Conservation (phyloP, 257 asterid species). For the Coffea eugenioides region DNA sequence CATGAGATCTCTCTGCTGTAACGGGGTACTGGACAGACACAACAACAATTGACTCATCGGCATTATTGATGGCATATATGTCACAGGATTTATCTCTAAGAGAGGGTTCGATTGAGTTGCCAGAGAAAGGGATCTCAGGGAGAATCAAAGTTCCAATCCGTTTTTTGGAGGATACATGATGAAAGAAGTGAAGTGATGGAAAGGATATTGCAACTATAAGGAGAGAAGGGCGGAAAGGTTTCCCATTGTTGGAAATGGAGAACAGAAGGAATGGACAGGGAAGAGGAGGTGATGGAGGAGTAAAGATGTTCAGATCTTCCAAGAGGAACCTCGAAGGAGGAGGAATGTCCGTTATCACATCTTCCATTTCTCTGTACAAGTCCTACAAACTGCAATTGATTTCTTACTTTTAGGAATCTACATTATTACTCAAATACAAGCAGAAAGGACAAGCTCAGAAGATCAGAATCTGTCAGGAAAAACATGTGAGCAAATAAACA, state of each 20-base stretch:
- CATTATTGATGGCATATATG: conserved; percentile 53
- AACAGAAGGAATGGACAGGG: conserved; percentile 74
- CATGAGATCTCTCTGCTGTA: conserved; percentile 75
- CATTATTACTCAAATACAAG: not conserved
- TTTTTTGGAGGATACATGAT: conserved; percentile 63
- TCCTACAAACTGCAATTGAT: conserved; percentile 16
- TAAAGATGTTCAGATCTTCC: conserved; percentile 89
- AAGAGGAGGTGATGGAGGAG: conserved; percentile 71
- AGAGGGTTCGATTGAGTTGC: conserved; percentile 64
- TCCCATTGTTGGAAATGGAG: conserved; percentile 43
- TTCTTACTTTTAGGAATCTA: not conserved
- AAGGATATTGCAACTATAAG: conserved; percentile 76
- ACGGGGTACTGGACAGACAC: conserved; percentile 68
- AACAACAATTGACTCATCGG: conserved; percentile 49
- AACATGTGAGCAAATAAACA: not conserved
- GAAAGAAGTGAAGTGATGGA: conserved; percentile 66
- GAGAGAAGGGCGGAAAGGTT: conserved; percentile 61
- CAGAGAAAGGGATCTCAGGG: conserved; percentile 75
- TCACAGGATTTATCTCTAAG: conserved; percentile 81
- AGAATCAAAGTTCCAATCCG: conserved; percentile 67
- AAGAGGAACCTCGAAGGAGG: conserved; percentile 90
- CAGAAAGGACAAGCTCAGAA: not conserved
- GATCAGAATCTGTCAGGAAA: not conserved
- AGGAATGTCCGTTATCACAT: conserved; percentile 82
- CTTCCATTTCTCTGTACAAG: conserved; percentile 59